Evolutionary conservation across 495 filamentous ascomycete species (phyloP).

Genomic region (Chlorociboria aeruginascens): DNA sequence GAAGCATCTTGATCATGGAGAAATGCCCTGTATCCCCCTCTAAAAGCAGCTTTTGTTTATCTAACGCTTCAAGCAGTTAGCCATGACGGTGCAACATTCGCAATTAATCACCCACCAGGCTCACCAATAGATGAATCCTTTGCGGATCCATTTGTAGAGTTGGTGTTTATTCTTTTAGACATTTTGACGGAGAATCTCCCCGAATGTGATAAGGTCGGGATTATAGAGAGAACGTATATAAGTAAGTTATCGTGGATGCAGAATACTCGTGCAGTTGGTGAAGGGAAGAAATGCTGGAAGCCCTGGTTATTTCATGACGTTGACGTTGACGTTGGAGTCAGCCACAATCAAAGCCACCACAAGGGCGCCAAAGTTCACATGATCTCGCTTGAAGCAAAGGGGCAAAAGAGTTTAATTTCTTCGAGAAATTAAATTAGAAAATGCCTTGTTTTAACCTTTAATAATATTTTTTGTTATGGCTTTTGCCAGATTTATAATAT

Average conservation of each 20-base stretch:
- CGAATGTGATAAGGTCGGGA: not conserved
- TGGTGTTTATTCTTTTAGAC: constrained; percentile 36
- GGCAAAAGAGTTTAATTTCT: no score
- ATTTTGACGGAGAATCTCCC: constrained; percentile 18
- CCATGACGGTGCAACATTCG: not conserved
- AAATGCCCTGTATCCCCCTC: constrained; percentile 63
- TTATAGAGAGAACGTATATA: not conserved
- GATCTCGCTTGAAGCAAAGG: no score
- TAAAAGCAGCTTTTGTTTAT: constrained; percentile 82
- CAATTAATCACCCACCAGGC: constrained; percentile 9
- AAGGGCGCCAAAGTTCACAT: no score
- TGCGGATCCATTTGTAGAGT: constrained; percentile 27
- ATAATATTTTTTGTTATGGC: no score
- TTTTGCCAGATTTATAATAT: no score
- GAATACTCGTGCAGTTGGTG: not conserved
- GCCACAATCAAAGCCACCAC: not conserved
- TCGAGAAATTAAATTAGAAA: no score
- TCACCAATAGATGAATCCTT: constrained; percentile 20
- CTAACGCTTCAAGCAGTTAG: constrained; percentile 39
- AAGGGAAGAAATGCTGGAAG: not conserved
- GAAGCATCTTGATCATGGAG: constrained; percentile 61
- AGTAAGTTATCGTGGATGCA: no score
- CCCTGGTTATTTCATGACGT: not conserved
- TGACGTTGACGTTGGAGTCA: not conserved
- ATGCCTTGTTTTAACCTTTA: no score